Evolutionary conservation across 1,284 basidiomycete species (phyloP).

Genomic region (Leccinum discolor): DNA sequence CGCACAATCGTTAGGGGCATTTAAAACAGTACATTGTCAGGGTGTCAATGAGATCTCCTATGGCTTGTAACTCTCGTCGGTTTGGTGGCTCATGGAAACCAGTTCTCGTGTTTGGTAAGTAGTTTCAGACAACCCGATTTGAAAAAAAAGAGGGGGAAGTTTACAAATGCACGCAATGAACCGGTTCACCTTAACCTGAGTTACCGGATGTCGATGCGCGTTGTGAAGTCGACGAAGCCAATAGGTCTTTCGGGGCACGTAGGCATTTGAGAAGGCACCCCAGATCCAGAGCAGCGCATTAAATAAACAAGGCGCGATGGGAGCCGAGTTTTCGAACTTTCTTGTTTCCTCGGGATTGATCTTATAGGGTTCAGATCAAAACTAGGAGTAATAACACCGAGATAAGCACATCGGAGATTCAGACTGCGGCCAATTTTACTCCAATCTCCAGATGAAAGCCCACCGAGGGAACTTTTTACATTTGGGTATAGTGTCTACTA

Average conservation of each 20-base stretch:
- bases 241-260: slow-evolving; percentile 4
- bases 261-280: slow-evolving; percentile 23
- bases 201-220: slow-evolving; percentile 9
- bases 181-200: slow-evolving; percentile 7
- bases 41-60: background rate
- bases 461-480: background rate
- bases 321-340: slow-evolving; percentile 11
- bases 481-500: background rate
- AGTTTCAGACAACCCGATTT: slow-evolving; percentile 2
- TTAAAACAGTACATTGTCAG: slow-evolving; percentile 6
- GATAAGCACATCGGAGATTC: slow-evolving; percentile 16
- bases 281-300: slow-evolving; percentile 28
- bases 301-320: slow-evolving; percentile 14
- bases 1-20: background rate
- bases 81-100: slow-evolving; percentile 7
- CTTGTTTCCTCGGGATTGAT: slow-evolving; percentile 15
- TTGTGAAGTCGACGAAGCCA: slow-evolving; percentile 2
- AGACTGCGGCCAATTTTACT: slow-evolving; percentile 14
- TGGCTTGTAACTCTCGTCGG: background rate
- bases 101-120: slow-evolving; percentile 1
- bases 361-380: slow-evolving; percentile 7
- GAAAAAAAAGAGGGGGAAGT: slow-evolving; percentile 1
- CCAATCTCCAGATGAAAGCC: slow-evolving; percentile 12
- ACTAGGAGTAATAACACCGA: slow-evolving; percentile 14
- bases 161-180: background rate